Percentiles rank a stretch among this genome's conserved stretches.
phyloP scores from a whole-genome alignment of 768 basidiomycete genomes.

The Megacollybia marginata region DNA sequence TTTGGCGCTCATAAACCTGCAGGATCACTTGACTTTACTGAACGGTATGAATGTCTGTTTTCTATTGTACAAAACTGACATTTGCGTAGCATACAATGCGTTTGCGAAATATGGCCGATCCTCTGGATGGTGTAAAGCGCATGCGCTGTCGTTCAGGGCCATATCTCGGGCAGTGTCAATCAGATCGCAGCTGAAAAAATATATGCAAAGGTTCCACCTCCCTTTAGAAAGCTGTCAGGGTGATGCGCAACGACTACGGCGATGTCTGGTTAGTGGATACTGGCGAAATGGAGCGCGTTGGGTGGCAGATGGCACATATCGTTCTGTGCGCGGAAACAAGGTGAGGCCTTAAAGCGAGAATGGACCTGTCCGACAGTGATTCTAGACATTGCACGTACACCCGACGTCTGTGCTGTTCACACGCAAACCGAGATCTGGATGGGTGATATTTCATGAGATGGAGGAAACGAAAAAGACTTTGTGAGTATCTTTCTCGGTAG shows the following conservation, averaged over 20 bases:
- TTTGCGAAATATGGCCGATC: constrained; percentile 80
- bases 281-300: constrained; percentile 92
- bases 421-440: constrained; percentile 81
- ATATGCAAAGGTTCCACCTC: constrained; percentile 84
- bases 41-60: constrained; percentile 53
- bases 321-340: constrained; percentile 78
- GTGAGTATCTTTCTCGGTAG: constrained; percentile 35
- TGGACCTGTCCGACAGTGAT: constrained; percentile 5
- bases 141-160: constrained; percentile 88
- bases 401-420: constrained; percentile 94
- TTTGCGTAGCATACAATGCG: constrained; percentile 75
- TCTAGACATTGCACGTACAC: constrained; percentile 79
- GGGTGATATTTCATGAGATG: constrained; percentile 94
- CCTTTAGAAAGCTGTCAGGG: constrained; percentile 84
- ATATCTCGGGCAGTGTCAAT: constrained; percentile 93
- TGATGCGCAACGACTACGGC: constrained; percentile 74
- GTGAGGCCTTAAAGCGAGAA: constrained; percentile 31
- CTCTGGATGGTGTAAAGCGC: constrained; percentile 88
- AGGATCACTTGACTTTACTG: constrained; percentile 93
- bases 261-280: constrained; percentile 88
- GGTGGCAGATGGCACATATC: constrained; percentile 89
- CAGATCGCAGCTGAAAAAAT: constrained; percentile 90
- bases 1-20: constrained; percentile 4
- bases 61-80: background rate
- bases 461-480: constrained; percentile 95